These are phyloP conservation scores for Beta corolliflora DNA, from an alignment of 179 eudicot genomes.

Conservation along the genomic window DNA sequence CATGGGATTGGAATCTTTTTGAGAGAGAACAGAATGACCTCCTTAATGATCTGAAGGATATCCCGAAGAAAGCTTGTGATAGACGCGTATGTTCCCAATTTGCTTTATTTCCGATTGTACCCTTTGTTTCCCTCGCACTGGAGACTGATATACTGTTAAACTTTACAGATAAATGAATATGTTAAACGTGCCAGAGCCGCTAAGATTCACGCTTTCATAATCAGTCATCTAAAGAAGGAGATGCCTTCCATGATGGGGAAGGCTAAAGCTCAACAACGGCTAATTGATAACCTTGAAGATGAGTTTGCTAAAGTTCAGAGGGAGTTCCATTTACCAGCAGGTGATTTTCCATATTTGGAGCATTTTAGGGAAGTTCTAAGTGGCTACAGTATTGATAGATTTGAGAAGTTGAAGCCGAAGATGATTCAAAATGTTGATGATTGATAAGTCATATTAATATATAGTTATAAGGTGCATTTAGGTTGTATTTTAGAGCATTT, in stretches of 20 bases:
- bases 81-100: constrained; percentile 64
- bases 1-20: constrained; percentile 73
- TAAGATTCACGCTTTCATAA: constrained; percentile 88
- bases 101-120: neutral
- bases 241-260: constrained; percentile 96
- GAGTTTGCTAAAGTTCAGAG: constrained; percentile 83
- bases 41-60: constrained; percentile 80
- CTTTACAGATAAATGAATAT: constrained; percentile 84
- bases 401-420: constrained; percentile 91
- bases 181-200: constrained; percentile 97
- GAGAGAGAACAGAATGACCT: constrained; percentile 94
- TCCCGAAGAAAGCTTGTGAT: constrained; percentile 98
- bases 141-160: neutral
- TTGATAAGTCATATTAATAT: too few relatives aligned
- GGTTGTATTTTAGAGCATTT: too few relatives aligned
- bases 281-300: constrained; percentile 72
- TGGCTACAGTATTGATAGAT: constrained; percentile 69
- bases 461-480: too few relatives aligned
- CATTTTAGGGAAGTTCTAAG: constrained; percentile 69
- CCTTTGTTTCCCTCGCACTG: neutral
- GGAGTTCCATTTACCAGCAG: constrained; percentile 81
- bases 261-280: constrained; percentile 64
- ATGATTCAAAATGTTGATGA: constrained; percentile 91
- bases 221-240: constrained; percentile 92
- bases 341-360: constrained; percentile 83